Base-by-base conservation (phyloP, 106 monocot genomes). In the Chionographis japonica region DNA sequence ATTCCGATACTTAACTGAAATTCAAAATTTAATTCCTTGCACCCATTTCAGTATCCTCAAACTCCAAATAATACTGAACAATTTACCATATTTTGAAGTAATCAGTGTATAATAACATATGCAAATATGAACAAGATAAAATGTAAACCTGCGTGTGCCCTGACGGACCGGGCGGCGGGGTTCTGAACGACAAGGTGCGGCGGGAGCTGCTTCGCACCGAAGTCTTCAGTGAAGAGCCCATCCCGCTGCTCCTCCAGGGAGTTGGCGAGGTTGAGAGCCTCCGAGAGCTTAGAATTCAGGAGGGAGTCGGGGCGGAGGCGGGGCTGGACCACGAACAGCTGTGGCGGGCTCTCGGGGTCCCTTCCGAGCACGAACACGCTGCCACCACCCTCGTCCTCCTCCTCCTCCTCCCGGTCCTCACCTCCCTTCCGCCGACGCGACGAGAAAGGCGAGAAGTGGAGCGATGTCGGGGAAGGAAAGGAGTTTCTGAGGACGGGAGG, bases 201-300 rank as follows among this genome's bases (percentile, higher is more conserved):
- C 41, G 85, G 92, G n/a, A 59, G 37, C 60, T 74, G 41, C 80
- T 89, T 87, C 9, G 75, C 69, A 5, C 42, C 65, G 51, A 74
- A 75, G n/a, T 87, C 83, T 54, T 67, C 67, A 4, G 37, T 63
- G 42, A 71, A 80, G 66, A 79, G 68, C 7, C 86, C 89, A 14
- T 92, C 89, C 51, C 97, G 74, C 51, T 71, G 77, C 84, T 92
- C 81, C 71, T 92, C 97, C 3, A 97, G 83, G 12, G 97, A 97
- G 63, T 83, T 92, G 15, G 92, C 87, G 36, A 98, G 92, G 72
- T 93, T 97, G 56, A 97, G 86, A 9, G 92, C 97, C 79, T 97
- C 92, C 8, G 82, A 75, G 71, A 92, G 89, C 83, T 97, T 98
- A 9, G 78, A 80, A 27, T 81, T 19, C 43, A 90, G 79, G 16